These are phyloP conservation scores for Arthrobotrys megalospora DNA, from an alignment of 2,329 filamentous ascomycete genomes.

Conservation along the genomic window DNA sequence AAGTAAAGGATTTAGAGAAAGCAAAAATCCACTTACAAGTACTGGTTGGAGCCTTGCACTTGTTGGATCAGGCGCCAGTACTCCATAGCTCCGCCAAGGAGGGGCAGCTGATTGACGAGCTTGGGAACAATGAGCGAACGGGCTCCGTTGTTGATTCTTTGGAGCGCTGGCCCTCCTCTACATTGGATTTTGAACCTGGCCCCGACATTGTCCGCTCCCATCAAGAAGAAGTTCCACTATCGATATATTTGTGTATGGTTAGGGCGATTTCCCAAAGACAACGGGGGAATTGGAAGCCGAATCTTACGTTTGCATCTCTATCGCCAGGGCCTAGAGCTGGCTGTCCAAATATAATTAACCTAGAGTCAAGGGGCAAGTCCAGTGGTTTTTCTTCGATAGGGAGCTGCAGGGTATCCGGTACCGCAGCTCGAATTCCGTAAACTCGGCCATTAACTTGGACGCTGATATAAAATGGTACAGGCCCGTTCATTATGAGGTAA, in stretches of 20 bases:
- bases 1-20: not conserved
- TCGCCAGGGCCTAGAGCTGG: constrained; percentile 10
- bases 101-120: constrained; percentile 18
- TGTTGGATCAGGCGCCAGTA: constrained; percentile 6
- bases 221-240: constrained; percentile 32
- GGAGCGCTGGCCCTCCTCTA: constrained; percentile 25
- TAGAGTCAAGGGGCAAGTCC: constrained; percentile 25
- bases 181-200: constrained; percentile 11
- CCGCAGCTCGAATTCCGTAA: not conserved
- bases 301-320: constrained; percentile 30
- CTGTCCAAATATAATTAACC: not conserved
- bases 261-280: not conserved
- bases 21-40: constrained; percentile 6
- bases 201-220: not conserved
- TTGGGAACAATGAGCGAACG: constrained; percentile 9
- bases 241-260: not conserved
- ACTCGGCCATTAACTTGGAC: not conserved
- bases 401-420: constrained; percentile 2
- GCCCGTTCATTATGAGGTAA: constrained; percentile 4
- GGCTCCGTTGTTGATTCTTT: not conserved
- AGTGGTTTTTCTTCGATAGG: constrained; percentile 29
- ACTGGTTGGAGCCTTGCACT: not conserved
- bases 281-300: not conserved
- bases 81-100: constrained; percentile 1
- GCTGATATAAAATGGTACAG: not conserved